Conservation (phyloP, 148 eudicot genomes). For the Silene conica region DNA sequence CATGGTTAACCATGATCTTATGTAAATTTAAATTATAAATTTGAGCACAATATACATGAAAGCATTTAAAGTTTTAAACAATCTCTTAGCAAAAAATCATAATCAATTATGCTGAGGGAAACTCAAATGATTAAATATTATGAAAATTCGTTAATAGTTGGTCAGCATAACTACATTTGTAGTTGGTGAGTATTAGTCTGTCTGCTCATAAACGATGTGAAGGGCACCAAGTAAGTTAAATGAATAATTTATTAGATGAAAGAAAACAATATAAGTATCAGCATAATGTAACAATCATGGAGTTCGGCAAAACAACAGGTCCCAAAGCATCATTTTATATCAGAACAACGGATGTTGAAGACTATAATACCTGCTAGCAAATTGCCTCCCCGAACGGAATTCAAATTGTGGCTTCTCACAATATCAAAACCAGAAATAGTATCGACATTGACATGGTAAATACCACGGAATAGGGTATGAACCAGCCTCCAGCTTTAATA, state of each 20-base stretch:
- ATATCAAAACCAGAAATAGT: slow-evolving; percentile 26
- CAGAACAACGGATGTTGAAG: slow-evolving; percentile 15
- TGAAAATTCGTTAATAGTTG: neutral
- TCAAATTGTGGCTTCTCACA: slow-evolving; percentile 7
- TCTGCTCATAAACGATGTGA: neutral
- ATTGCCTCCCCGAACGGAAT: neutral
- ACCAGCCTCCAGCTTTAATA: slow-evolving; percentile 16
- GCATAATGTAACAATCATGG: slow-evolving; percentile 7
- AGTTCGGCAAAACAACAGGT: slow-evolving; percentile 7
- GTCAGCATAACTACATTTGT: neutral
- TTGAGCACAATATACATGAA: neutral
- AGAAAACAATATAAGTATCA: slow-evolving; percentile 12
- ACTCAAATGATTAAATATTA: neutral
- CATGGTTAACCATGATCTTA: neutral
- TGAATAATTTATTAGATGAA: slow-evolving; percentile 4
- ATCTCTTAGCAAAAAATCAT: neutral
- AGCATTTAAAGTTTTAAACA: neutral
- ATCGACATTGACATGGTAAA: slow-evolving; percentile 12
- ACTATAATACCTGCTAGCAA: slow-evolving; percentile 15
- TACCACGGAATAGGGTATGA: neutral
- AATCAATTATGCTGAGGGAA: neutral
- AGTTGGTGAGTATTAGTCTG: no score
- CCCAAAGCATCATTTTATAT: slow-evolving; percentile 2
- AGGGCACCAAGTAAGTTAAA: neutral
- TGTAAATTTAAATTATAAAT: neutral